These are phyloP conservation scores for Cordyceps cateniannulata DNA, from an alignment of 2,329 filamentous ascomycete species.

Conservation along the genomic window DNA sequence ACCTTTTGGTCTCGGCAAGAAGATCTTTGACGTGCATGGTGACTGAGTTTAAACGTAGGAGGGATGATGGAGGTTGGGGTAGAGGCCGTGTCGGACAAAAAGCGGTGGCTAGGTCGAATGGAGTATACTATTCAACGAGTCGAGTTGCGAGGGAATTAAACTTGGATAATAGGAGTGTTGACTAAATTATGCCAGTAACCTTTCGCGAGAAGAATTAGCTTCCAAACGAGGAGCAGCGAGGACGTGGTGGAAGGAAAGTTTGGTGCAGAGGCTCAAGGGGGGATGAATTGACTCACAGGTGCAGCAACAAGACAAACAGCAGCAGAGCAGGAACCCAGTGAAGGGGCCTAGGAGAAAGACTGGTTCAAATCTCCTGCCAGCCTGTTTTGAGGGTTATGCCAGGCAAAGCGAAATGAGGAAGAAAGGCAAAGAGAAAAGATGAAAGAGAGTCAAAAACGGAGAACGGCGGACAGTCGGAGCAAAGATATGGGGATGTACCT, in stretches of 20 bases:
- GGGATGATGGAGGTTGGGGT: background rate
- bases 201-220: background rate
- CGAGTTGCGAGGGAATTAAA: background rate
- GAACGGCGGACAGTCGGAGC: slow-evolving; percentile 10
- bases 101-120: background rate
- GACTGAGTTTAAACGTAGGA: slow-evolving; percentile 19
- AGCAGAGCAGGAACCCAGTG: slow-evolving; percentile 5
- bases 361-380: background rate
- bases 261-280: background rate
- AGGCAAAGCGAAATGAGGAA: background rate
- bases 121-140: background rate
- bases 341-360: slow-evolving; percentile 1
- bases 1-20: slow-evolving; percentile 72
- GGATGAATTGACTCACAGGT: slow-evolving; percentile 10
- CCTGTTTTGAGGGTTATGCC: background rate
- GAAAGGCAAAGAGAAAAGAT: background rate
- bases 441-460: background rate
- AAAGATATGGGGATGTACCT: slow-evolving; percentile 4
- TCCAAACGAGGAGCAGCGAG: background rate
- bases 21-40: slow-evolving; percentile 95
- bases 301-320: background rate
- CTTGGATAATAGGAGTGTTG: background rate
- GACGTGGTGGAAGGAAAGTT: background rate
- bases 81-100: background rate
- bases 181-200: background rate